Conservation (phyloP, 106 monocot genomes). For the Dioscorea zingiberensis region DNA sequence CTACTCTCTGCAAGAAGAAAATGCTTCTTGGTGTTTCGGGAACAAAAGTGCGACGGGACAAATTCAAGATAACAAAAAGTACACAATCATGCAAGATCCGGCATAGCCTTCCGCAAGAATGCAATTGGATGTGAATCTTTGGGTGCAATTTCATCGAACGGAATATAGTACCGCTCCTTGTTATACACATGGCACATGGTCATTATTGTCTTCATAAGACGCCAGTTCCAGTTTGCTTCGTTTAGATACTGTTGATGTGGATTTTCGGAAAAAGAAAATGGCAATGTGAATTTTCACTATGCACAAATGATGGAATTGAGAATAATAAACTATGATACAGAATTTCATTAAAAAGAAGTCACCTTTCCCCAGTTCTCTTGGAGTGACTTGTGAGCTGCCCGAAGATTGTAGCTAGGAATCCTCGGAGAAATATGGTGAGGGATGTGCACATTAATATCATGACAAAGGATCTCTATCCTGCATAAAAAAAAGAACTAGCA, state of each 20-base stretch:
- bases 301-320: not conserved
- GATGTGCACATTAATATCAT: conserved; percentile 92
- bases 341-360: not conserved
- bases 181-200: conserved; percentile 84
- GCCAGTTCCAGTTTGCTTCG: conserved; percentile 92
- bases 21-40: no score
- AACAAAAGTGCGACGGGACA: no score
- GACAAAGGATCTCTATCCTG: conserved; percentile 96
- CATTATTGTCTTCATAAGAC: conserved; percentile 99
- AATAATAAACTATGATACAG: not conserved
- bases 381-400: conserved; percentile 70
- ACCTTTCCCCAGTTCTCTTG: conserved; percentile 96
- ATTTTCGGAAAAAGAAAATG: no score
- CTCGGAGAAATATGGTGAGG: conserved; percentile 93
- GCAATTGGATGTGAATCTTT: conserved; percentile 54
- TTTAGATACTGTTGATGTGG: conserved; percentile 55
- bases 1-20: no score
- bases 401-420: conserved; percentile 89
- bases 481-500: not conserved
- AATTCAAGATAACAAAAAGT: no score
- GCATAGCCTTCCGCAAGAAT: conserved; percentile 72
- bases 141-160: conserved; percentile 71
- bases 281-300: not conserved
- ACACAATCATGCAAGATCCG: conserved; percentile 48
- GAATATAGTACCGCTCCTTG: conserved; percentile 63